Percentiles rank a stretch among this genome's conserved stretches.
Evolutionary conservation across 192 early-diverging fungal genomes (phyloP).

Genomic region (Linnemannia hyalina): DNA sequence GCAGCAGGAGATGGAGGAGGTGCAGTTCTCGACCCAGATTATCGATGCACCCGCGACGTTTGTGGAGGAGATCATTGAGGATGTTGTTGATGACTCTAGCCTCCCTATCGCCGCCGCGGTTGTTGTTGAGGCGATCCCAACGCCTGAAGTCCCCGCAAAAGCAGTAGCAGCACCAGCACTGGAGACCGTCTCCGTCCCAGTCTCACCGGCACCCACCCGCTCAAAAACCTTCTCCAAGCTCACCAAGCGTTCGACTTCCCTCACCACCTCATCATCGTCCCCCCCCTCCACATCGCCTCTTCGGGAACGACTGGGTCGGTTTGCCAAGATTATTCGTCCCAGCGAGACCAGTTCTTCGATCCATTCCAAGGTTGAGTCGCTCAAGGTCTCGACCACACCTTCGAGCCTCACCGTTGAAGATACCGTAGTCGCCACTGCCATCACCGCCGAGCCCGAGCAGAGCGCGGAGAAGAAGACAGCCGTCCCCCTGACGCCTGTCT

Average conservation of each 20-base stretch:
- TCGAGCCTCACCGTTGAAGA: not conserved
- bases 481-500: not conserved
- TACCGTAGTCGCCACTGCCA: not conserved
- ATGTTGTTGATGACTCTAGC: not conserved
- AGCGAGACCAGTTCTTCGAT: constrained; percentile 32
- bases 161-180: not conserved
- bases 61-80: not conserved
- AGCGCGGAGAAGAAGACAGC: not conserved
- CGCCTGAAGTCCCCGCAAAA: not conserved
- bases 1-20: not conserved
- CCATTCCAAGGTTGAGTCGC: constrained; percentile 29
- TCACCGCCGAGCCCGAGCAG: not conserved
- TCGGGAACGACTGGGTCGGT: constrained; percentile 27
- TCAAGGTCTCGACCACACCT: not conserved
- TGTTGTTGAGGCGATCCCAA: not conserved
- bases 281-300: constrained; percentile 8
- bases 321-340: constrained; percentile 37
- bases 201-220: not conserved
- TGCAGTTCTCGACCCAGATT: not conserved
- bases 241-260: constrained; percentile 11
- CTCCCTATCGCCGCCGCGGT: not conserved
- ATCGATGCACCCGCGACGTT: not conserved
- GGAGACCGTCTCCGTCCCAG: not conserved
- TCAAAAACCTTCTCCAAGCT: constrained; percentile 29
- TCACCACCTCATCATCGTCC: not conserved